These are phyloP conservation scores for Plenodomus lindquistii DNA, from an alignment of 2,329 filamentous ascomycete species.

Conservation along the genomic window DNA sequence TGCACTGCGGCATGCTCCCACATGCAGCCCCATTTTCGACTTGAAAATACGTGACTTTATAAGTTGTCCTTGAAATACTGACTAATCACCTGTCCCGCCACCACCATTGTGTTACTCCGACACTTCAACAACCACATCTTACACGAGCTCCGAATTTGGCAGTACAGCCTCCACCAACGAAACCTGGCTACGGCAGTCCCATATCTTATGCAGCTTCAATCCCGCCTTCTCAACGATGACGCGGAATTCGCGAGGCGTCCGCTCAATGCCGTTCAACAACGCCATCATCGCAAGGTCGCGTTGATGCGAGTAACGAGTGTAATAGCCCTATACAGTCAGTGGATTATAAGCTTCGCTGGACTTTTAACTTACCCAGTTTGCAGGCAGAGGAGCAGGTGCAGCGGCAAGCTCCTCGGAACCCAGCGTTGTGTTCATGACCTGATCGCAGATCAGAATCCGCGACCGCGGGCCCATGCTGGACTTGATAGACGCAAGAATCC, in stretches of 20 bases:
- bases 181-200: slow-evolving; percentile 39
- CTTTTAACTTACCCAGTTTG: too few relatives aligned
- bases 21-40: too few relatives aligned
- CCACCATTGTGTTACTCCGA: too few relatives aligned
- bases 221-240: slow-evolving; percentile 33
- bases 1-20: too few relatives aligned
- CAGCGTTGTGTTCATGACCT: slow-evolving; percentile 44
- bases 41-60: too few relatives aligned
- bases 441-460: slow-evolving; percentile 23
- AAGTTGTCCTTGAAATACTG: too few relatives aligned
- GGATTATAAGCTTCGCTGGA: too few relatives aligned
- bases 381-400: slow-evolving; percentile 38
- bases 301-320: slow-evolving; percentile 36
- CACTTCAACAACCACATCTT: too few relatives aligned
- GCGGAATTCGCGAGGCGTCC: slow-evolving; percentile 38
- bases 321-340: too few relatives aligned
- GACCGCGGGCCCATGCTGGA: neutral
- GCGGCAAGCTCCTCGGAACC: slow-evolving; percentile 30
- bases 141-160: neutral
- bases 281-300: slow-evolving; percentile 43
- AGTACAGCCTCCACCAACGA: slow-evolving; percentile 27
- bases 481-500: neutral
- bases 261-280: slow-evolving; percentile 45
- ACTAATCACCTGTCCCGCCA: too few relatives aligned
- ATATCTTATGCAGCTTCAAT: slow-evolving; percentile 37